phyloP scores from a whole-genome alignment of 1,284 basidiomycete genomes.

The Naganishia sp. region DNA sequence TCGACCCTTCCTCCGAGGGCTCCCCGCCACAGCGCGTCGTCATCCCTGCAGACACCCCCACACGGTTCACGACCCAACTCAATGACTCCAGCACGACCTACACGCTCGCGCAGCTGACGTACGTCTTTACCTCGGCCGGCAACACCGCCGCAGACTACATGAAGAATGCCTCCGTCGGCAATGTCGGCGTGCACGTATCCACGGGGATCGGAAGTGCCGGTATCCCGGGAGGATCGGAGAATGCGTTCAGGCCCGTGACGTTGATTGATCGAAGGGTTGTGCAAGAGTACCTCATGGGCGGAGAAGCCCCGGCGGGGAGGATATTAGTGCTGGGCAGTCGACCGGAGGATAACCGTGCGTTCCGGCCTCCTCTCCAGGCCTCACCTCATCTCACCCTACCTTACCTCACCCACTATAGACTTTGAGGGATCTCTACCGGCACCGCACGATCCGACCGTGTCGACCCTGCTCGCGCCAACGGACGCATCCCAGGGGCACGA shows the following conservation, averaged over 20 bases:
- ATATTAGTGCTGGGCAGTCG: conserved; percentile 62
- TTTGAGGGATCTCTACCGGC: conserved; percentile 12
- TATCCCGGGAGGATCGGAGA: conserved; percentile 19
- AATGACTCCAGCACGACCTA: conserved; percentile 67
- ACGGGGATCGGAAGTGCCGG: conserved; percentile 13
- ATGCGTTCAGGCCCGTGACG: conserved; percentile 67
- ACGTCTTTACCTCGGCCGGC: conserved; percentile 75
- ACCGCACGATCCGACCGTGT: background rate
- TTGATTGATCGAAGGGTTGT: conserved; percentile 80
- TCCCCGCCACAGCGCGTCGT: conserved; percentile 41
- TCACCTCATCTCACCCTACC: conserved; percentile 32
- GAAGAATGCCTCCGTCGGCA: conserved; percentile 71
- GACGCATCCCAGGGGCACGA: conserved; percentile 19
- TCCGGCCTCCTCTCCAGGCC: conserved; percentile 45
- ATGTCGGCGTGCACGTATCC: conserved; percentile 48
- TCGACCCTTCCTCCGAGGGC: conserved; percentile 48
- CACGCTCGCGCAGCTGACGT: conserved; percentile 73
- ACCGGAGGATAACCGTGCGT: conserved; percentile 56
- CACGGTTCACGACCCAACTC: conserved; percentile 63
- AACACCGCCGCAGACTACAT: conserved; percentile 78
- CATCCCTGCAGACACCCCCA: conserved; percentile 69
- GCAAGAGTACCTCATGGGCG: conserved; percentile 77
- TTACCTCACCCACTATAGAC: conserved; percentile 23
- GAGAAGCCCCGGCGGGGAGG: conserved; percentile 57
- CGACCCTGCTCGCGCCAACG: conserved; percentile 1